Percentiles rank a stretch among this genome's conserved stretches.
Evolutionary conservation across 495 filamentous ascomycete species (phyloP).

Genomic region (Penicillium waksmanii): DNA sequence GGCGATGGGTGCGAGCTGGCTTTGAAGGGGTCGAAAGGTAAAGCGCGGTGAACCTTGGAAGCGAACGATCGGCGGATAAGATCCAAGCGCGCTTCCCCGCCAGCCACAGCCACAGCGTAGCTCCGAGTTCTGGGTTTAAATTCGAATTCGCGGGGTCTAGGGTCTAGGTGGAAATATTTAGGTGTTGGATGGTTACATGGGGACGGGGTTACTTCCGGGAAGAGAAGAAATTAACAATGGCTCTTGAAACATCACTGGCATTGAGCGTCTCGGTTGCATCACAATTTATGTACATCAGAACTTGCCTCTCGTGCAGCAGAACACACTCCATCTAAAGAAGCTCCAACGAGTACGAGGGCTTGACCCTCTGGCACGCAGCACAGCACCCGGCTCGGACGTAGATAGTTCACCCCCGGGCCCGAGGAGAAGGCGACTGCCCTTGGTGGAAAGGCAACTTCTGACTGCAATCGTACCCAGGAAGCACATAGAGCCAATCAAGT

Average conservation of each 20-base stretch:
- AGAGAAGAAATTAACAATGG: not conserved
- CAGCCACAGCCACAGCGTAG: not conserved
- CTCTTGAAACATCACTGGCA: conserved; percentile 41
- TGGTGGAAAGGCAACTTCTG: conserved; percentile 31
- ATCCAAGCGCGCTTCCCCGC: conserved; percentile 15
- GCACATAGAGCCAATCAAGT: conserved; percentile 39
- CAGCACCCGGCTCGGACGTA: conserved; percentile 24
- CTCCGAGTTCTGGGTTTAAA: no score
- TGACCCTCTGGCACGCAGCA: conserved; percentile 24
- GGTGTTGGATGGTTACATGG: not conserved
- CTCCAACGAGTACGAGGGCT: conserved; percentile 20
- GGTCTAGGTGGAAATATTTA: not conserved
- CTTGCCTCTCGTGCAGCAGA: conserved; percentile 24
- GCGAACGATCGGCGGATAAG: conserved; percentile 10
- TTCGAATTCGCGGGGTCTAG: no score
- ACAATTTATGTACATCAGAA: conserved; percentile 51
- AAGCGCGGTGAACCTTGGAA: conserved; percentile 9
- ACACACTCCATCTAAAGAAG: conserved; percentile 14
- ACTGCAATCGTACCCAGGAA: conserved; percentile 34
- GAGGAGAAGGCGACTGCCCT: conserved; percentile 31
- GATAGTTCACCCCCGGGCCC: conserved; percentile 26
- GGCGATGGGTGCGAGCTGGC: not conserved
- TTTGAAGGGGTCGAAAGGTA: not conserved
- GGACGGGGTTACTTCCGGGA: not conserved
- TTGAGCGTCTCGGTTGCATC: conserved; percentile 36